A percentile compares a stretch with the other conserved stretches of the same genome.
phyloP scores from a whole-genome alignment of 495 filamentous ascomycete genomes.

The Immersiella caudata region DNA sequence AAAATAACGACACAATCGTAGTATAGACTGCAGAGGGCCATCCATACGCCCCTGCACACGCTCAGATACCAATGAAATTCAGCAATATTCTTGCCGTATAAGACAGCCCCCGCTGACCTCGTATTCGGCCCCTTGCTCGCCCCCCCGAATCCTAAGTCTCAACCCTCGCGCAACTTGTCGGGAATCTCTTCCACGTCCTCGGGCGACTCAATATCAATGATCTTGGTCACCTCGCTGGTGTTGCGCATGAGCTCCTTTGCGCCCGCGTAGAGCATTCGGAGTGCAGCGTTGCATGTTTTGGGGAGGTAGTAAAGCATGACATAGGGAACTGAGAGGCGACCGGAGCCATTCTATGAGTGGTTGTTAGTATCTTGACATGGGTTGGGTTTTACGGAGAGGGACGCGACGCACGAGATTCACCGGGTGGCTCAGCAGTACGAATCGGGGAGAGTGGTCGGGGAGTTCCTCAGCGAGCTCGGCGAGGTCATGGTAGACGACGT shows the following conservation, averaged over 20 bases:
- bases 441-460: conserved; percentile 88
- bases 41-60: neutral
- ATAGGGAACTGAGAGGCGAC: conserved; percentile 66
- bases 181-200: conserved; percentile 80
- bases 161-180: conserved; percentile 60
- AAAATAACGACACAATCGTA: conserved; percentile 20
- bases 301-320: conserved; percentile 93
- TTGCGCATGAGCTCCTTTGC: conserved; percentile 94
- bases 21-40: neutral
- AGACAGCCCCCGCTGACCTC: neutral
- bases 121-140: neutral
- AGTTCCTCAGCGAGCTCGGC: conserved; percentile 82
- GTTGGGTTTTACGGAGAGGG: neutral
- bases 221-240: conserved; percentile 78
- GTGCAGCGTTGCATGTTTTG: conserved; percentile 77
- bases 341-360: conserved; percentile 43
- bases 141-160: neutral
- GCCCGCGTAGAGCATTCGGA: conserved; percentile 92
- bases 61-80: neutral
- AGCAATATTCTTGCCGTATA: neutral
- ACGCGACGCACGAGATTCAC: conserved; percentile 67
- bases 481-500: conserved; percentile 76
- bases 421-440: conserved; percentile 87
- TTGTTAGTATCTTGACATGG: neutral
- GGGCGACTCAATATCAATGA: conserved; percentile 74